A percentile compares a stretch with the other conserved stretches of the same genome.
Evolutionary conservation across 768 basidiomycete species (phyloP).

Genomic region (Pleurotus tuber-regium): DNA sequence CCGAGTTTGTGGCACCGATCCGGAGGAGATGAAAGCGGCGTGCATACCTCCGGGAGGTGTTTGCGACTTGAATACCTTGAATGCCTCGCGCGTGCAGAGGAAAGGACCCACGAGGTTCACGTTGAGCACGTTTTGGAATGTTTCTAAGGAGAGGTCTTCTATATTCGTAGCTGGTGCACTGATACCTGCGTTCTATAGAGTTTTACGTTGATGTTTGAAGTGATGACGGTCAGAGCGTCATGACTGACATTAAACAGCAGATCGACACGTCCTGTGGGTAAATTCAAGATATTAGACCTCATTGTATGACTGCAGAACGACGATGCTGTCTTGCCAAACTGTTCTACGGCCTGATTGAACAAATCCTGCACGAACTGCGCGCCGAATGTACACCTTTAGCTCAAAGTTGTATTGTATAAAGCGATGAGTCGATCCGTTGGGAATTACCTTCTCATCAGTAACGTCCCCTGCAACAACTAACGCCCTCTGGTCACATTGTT

Average conservation of each 20-base stretch:
- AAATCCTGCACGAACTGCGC: conserved; percentile 50
- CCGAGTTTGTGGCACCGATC: too few species aligned
- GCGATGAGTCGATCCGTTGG: not conserved
- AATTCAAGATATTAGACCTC: conserved; percentile 6
- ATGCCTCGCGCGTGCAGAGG: conserved; percentile 74
- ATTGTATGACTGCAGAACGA: conserved; percentile 3
- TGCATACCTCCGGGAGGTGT: conserved; percentile 61
- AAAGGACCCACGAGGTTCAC: conserved; percentile 75
- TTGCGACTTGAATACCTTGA: conserved; percentile 72
- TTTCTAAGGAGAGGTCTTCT: conserved; percentile 58
- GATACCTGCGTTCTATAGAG: conserved; percentile 76
- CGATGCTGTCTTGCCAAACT: conserved; percentile 46
- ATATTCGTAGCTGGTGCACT: conserved; percentile 45
- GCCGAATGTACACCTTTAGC: not conserved
- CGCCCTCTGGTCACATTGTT: conserved; percentile 20
- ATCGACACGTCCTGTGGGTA: conserved; percentile 56
- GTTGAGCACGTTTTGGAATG: conserved; percentile 63
- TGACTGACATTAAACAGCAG: conserved; percentile 73
- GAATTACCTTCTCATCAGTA: conserved; percentile 42
- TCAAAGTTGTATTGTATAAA: not conserved
- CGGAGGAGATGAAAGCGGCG: not conserved
- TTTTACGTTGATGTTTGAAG: not conserved
- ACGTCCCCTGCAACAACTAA: conserved; percentile 64
- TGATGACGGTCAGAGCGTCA: not conserved
- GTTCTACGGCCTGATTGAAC: conserved; percentile 49